Base-by-base conservation (phyloP, 179 eudicot species). In the Beta lomatogona region DNA sequence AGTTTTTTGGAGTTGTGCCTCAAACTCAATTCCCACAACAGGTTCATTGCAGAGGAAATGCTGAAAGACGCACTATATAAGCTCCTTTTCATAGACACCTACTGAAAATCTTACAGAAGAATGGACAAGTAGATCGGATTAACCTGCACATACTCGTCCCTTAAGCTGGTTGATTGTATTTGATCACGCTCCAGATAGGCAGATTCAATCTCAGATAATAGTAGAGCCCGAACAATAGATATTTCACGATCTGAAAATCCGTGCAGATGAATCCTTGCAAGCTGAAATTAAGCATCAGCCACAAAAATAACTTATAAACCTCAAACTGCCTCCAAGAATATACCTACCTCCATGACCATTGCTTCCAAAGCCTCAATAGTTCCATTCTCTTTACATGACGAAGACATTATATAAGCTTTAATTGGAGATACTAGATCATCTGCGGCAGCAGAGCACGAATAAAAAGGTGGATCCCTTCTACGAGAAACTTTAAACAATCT, bases 241-340 rank as follows among this genome's bases (percentile, higher is more conserved):
- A 92, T 89, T 86, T 94, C 98, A 66, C 93, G 96, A 31, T 94
- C 98, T 74, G 97, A 91, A 88, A 94, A 94, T 63, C 96, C 96
- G 88, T 94, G 92, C 41, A 89, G 72, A 25, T 94, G 93, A 82
- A 94, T 89, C 87, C 97, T 89, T 72, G 93, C 94, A 80, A 94
- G 90, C 98, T 94, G 88, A 81, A 89, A 67, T 61, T 65, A 80
- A 84, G 78, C 22, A 21, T 89, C 84, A 84, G 83, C 46, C 22
- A 79, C 70, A 57, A 80, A 79, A 75, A 45, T 68, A 72, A 21
- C 55, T 48, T 75, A 63, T 14, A 44, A 58, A 85, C 14, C 5
- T 58, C 53, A 80, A 46, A 65, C 78, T 36, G 63, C 83, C 72
- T 78, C 70, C 54, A 76, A 58, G 70, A 83, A 72, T 45, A 69